Percentiles rank a stretch among this genome's conserved stretches.
Evolutionary conservation across 2,329 filamentous ascomycete genomes (phyloP).

Genomic region (Ceratocystis lukuohia): DNA sequence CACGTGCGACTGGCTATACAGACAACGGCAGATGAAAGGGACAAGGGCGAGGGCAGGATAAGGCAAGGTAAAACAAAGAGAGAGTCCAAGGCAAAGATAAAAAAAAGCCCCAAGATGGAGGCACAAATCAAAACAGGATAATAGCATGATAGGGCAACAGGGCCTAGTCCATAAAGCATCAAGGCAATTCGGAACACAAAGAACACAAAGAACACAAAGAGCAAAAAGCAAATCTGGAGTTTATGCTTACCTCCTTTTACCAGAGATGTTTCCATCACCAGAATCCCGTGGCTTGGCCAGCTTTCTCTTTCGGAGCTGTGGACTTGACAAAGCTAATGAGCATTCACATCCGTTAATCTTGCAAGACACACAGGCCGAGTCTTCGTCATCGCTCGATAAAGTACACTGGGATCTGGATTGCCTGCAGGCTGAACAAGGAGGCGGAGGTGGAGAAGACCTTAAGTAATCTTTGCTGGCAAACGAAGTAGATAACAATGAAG

Average conservation of each 20-base stretch:
- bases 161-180: not conserved
- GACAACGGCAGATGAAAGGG: not conserved
- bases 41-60: not conserved
- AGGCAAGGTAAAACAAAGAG: not conserved
- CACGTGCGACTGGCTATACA: conserved; percentile 12
- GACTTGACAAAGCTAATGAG: conserved; percentile 57
- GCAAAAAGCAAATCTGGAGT: not conserved
- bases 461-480: conserved; percentile 30
- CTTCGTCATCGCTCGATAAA: conserved; percentile 57
- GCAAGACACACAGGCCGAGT: conserved; percentile 60
- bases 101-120: no score
- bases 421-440: conserved; percentile 59
- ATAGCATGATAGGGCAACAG: not conserved
- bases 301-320: conserved; percentile 68
- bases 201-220: no score
- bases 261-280: conserved; percentile 43
- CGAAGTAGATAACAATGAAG: conserved; percentile 27
- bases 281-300: conserved; percentile 40
- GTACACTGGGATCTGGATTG: conserved; percentile 60
- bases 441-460: conserved; percentile 22
- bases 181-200: not conserved
- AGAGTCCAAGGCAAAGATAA: not conserved
- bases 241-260: conserved; percentile 55
- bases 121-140: not conserved
- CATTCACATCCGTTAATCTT: conserved; percentile 66